Base-by-base conservation (phyloP, 1,139 yeast species). In the Taphrina betulina region DNA sequence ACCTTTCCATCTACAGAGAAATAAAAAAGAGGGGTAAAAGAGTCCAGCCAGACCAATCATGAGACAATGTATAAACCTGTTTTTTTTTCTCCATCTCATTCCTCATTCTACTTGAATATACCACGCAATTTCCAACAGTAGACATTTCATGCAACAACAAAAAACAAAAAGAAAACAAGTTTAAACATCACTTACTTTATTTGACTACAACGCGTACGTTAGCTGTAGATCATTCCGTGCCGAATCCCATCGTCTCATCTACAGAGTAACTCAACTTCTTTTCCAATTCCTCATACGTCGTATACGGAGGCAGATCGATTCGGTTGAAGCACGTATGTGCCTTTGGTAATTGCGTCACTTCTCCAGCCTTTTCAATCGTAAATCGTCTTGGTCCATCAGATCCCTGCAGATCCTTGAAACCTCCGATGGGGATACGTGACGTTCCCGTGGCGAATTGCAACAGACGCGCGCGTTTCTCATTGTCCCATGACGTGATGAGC, bases 341-440 rank as follows among this genome's bases (percentile, higher is more conserved):
- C 71, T 92, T 92, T 46, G 99, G 99, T 66, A 92, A 78, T 73
- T 90, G 96, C 66, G 83, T 83, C 35, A 85, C 69, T 69, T 92
- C 97, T 58, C 98, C 98, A 4, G 97, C 96, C 71, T 89, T 90
- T 71, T 94, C 98, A 70, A 92, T 90, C 5, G 98, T 92, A 70
- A 94, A 94, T 68, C 97, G 81, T 76, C 98, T 85, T 55, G 98
- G 98, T 59, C 98, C 98, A 73, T 92, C 98, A 19, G 95, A 85
- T 62, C 98, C 99, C 73, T 92, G 98, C 65, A 92, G 77, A 72
- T 92, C 99, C 72, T 92, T 92, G 76, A 92, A 92, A 38, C 99
- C 99, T 71, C 92, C 92, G 63, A 92, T 98, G 2, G 99, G 99
- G 59, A 94, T 90, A 75, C 99, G 85, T 22, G 96, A 88, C 1